A percentile compares a stretch with the other conserved stretches of the same genome.
Evolutionary conservation across 2,329 filamentous ascomycete species (phyloP).

Genomic region (Fusarium gaditjirri): DNA sequence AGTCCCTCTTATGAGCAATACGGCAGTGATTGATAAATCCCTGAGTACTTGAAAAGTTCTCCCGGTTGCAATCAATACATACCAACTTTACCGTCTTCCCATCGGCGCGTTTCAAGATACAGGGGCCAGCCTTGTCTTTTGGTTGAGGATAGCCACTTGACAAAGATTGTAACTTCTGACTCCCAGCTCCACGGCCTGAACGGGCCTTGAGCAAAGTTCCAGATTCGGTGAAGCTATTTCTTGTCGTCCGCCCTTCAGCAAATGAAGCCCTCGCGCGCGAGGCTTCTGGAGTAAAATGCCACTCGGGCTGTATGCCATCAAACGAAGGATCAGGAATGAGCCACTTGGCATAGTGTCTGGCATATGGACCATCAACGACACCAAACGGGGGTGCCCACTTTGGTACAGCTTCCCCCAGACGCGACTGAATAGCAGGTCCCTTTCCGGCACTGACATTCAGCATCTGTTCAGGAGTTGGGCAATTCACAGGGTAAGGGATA

Average conservation of each 20-base stretch:
- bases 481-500: slow-evolving; percentile 85
- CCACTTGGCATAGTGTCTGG: slow-evolving; percentile 95
- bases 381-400: slow-evolving; percentile 89
- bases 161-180: slow-evolving; percentile 74
- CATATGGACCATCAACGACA: slow-evolving; percentile 90
- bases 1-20: slow-evolving; percentile 92
- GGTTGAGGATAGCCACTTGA: slow-evolving; percentile 75
- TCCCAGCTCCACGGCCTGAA: slow-evolving; percentile 59
- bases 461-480: slow-evolving; percentile 73
- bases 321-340: slow-evolving; percentile 89
- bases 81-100: slow-evolving; percentile 89
- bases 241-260: slow-evolving; percentile 79
- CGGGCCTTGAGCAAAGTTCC: slow-evolving; percentile 61
- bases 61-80: slow-evolving; percentile 86
- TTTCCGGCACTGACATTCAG: slow-evolving; percentile 78
- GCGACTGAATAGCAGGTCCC: slow-evolving; percentile 74
- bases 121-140: slow-evolving; percentile 86
- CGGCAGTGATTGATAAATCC: slow-evolving; percentile 99
- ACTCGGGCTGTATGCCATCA: slow-evolving; percentile 71
- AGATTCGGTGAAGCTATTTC: slow-evolving; percentile 70
- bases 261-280: slow-evolving; percentile 57
- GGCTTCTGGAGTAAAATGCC: slow-evolving; percentile 55
- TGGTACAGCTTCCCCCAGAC: slow-evolving; percentile 72
- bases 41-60: slow-evolving; percentile 95
- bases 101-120: slow-evolving; percentile 86